Evolutionary conservation across 2,329 filamentous ascomycete genomes (phyloP).

Genomic region (Colletotrichum theobromicola): DNA sequence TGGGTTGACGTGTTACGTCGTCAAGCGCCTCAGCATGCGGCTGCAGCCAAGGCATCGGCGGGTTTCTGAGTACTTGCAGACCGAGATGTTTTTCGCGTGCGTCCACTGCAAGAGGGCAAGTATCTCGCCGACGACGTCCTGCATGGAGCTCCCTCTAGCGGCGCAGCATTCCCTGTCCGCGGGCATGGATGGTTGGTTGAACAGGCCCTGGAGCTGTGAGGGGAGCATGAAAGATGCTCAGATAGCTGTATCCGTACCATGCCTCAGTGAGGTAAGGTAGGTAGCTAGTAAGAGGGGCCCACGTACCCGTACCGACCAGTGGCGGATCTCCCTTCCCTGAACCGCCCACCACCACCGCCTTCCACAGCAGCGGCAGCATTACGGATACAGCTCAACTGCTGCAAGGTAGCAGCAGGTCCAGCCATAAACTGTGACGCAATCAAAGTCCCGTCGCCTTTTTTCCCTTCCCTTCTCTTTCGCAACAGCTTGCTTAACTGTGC

Average conservation of each 20-base stretch:
- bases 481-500: not conserved
- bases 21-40: not conserved
- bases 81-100: not conserved
- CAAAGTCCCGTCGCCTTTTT: slow-evolving; percentile 10
- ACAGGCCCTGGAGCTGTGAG: not conserved
- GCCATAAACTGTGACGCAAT: slow-evolving; percentile 18
- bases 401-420: not conserved
- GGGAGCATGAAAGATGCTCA: not conserved
- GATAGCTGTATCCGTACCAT: not conserved
- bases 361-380: not conserved
- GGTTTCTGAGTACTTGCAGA: not conserved
- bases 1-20: slow-evolving; percentile 2
- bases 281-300: not conserved
- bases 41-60: not conserved
- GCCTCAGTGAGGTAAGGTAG: not conserved
- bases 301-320: slow-evolving; percentile 1
- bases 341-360: not conserved
- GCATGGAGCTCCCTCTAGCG: slow-evolving; percentile 4
- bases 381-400: not conserved
- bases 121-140: not conserved
- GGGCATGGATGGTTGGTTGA: not conserved
- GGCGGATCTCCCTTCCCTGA: slow-evolving; percentile 2
- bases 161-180: not conserved
- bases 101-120: not conserved
- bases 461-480: not conserved